phyloP scores from a whole-genome alignment of 2,329 filamentous ascomycete species.

The Ophiostoma triangulosporum region DNA sequence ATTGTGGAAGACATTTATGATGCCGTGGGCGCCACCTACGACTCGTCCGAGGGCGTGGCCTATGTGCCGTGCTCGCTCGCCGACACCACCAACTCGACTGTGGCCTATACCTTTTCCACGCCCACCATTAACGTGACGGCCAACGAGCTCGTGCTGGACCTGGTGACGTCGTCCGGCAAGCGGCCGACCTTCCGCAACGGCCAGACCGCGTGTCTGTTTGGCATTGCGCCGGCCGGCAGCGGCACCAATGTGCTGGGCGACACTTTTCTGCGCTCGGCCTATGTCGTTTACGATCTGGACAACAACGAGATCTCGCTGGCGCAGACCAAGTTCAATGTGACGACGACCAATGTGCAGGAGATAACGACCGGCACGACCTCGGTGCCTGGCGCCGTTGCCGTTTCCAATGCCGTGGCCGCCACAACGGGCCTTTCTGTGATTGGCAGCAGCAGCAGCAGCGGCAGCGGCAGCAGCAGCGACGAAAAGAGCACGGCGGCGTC shows the following conservation, averaged over 20 bases:
- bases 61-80: constrained; percentile 47
- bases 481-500: background rate
- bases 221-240: constrained; percentile 44
- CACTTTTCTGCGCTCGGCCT: constrained; percentile 61
- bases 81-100: constrained; percentile 22
- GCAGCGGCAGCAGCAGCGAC: background rate
- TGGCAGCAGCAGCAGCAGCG: background rate
- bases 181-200: constrained; percentile 40
- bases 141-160: constrained; percentile 44
- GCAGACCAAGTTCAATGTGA: constrained; percentile 49
- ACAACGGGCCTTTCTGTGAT: constrained; percentile 26
- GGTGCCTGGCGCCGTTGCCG: constrained; percentile 41
- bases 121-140: constrained; percentile 42
- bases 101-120: constrained; percentile 42
- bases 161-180: constrained; percentile 31
- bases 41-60: constrained; percentile 36
- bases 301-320: constrained; percentile 61
- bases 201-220: constrained; percentile 49
- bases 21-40: constrained; percentile 45
- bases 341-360: constrained; percentile 36
- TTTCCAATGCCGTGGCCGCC: constrained; percentile 35
- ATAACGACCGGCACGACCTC: constrained; percentile 34
- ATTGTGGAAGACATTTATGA: constrained; percentile 42
- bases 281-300: constrained; percentile 60
- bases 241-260: constrained; percentile 55